Evolutionary conservation across 2,329 filamentous ascomycete species (phyloP).

Genomic region (Talaromyces sp.): DNA sequence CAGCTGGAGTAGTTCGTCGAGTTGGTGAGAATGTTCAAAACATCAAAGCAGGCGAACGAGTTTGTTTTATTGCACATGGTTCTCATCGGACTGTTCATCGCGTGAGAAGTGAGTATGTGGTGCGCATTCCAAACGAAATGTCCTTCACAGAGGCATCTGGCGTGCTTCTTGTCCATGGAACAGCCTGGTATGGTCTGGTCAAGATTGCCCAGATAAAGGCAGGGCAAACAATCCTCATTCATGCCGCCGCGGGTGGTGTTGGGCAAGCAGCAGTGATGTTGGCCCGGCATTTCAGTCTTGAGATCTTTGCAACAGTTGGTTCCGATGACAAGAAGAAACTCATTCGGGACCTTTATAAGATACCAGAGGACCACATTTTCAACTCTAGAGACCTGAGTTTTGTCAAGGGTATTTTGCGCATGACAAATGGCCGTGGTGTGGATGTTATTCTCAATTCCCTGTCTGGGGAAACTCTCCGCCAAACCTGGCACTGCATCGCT

Average conservation of each 20-base stretch:
- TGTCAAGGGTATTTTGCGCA: not conserved
- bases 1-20: not conserved
- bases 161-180: constrained; percentile 5
- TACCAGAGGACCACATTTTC: constrained; percentile 6
- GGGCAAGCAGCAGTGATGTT: constrained; percentile 18
- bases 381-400: not conserved
- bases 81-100: not conserved
- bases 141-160: constrained; percentile 5
- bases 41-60: constrained; percentile 1
- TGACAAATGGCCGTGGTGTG: constrained; percentile 1
- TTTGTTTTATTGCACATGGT: not conserved
- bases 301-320: constrained; percentile 13
- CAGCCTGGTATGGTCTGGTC: constrained; percentile 10
- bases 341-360: not conserved
- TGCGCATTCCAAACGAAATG: constrained; percentile 2
- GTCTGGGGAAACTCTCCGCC: not conserved
- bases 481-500: constrained; percentile 7
- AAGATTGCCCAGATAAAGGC: constrained; percentile 15
- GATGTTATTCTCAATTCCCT: constrained; percentile 6
- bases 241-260: constrained; percentile 14
- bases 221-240: constrained; percentile 17
- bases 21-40: not conserved
- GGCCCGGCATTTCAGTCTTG: constrained; percentile 15
- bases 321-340: constrained; percentile 7
- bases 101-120: not conserved